These are phyloP conservation scores for Cenchrus purpureus DNA, from an alignment of 176 grass and related monocot genomes.

Conservation along the genomic window DNA sequence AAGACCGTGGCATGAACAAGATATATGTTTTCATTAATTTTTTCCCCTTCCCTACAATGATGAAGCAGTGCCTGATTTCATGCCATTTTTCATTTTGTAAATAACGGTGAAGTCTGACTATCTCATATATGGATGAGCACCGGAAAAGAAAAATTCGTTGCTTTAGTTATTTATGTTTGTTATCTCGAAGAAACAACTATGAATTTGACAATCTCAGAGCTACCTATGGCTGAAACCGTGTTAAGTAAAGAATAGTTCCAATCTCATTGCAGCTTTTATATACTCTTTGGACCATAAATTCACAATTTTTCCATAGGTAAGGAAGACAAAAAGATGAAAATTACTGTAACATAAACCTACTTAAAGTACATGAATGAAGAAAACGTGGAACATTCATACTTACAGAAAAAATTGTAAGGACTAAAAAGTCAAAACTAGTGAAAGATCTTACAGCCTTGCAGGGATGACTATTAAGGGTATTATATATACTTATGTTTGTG, in stretches of 20 bases:
- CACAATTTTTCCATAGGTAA: not conserved
- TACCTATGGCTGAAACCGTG: not conserved
- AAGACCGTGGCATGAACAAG: not conserved
- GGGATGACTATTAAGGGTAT: not conserved
- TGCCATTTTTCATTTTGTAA: not conserved
- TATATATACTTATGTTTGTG: slow-evolving; percentile 23
- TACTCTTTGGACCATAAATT: not conserved
- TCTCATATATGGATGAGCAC: not conserved
- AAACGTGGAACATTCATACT: not conserved
- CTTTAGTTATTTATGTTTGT: not conserved
- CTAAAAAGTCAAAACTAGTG: not conserved
- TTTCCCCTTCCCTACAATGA: no score
- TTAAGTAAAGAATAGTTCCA: not conserved
- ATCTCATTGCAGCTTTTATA: not conserved
- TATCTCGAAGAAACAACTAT: slow-evolving; percentile 16
- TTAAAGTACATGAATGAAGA: not conserved
- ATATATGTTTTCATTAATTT: no score
- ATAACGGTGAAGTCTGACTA: not conserved
- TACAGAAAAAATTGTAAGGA: not conserved
- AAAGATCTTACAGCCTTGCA: not conserved
- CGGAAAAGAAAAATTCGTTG: not conserved
- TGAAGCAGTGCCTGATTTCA: no score
- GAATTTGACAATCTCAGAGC: not conserved
- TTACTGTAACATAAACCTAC: not conserved
- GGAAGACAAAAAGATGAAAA: not conserved